Evolutionary conservation across 306 rosid genomes (phyloP), one percentile per base, ranked within the genome.

Genomic region (Hylodesmum podocarpum): DNA sequence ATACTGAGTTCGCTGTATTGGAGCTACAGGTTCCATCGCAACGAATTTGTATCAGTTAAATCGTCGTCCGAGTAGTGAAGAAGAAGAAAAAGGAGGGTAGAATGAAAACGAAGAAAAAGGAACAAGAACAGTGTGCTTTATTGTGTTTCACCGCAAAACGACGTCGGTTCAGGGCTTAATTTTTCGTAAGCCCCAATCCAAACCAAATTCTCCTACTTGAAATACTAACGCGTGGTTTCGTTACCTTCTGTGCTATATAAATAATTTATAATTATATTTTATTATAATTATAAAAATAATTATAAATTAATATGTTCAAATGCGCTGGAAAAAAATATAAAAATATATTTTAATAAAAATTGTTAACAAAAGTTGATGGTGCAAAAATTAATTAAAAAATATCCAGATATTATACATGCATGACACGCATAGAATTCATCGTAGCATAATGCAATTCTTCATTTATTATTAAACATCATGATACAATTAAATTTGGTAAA

Each of bases 1-100:
- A 19, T 81, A 91, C 96, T 83, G 83, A 41, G 98, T 93, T 84
- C 98, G 82, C 81, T 93, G 36, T 31, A 86, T 66, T 53, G 72
- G 92, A 55, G 85, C 73, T 62, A 78, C 87, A 24, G 81, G 36
- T 62, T 71, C 76, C 86, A 82, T 81, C 15, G 8, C 46, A 18
- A 29, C 0, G 29, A 61, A n/a, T n/a, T n/a, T n/a, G 8, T 9
- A 44, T 33, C 33, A 21, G 8, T 50, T 28, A 59, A 47, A 39
- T 77, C 74, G 66, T 50, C 31, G 8, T 34, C 8, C 13, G 25
- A 13, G 33, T 50, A 3, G 51, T 8, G 18, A 19, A 37, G 59
- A 77, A 55, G 49, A 28, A 18, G 29, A 3, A 28, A 12, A 53
- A 19, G 31, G 13, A 59, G n/a, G n/a, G n/a, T n/a, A n/a, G n/a